Percentiles rank a stretch among this genome's conserved stretches.
Conservation (phyloP, 2,329 filamentous ascomycete species). For the Amphichorda felina region DNA sequence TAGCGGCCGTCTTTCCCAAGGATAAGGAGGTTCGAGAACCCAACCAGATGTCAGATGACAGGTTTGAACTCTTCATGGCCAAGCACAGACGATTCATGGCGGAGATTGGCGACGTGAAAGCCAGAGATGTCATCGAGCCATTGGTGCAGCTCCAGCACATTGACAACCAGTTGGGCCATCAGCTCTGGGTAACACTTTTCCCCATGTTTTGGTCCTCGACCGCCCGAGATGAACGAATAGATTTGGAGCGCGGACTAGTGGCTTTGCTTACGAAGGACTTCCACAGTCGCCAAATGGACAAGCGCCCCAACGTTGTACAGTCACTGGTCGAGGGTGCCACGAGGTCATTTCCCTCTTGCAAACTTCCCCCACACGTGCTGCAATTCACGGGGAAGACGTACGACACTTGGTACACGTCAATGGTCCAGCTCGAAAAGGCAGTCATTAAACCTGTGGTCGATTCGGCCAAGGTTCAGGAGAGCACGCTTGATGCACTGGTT, state of each 20-base stretch:
- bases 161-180: slow-evolving; percentile 68
- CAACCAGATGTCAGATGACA: slow-evolving; percentile 66
- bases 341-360: slow-evolving; percentile 74
- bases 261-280: slow-evolving; percentile 87
- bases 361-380: slow-evolving; percentile 88
- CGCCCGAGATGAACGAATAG: slow-evolving; percentile 74
- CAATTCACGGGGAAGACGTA: slow-evolving; percentile 93
- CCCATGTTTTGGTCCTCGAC: slow-evolving; percentile 89
- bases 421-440: slow-evolving; percentile 80
- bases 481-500: slow-evolving; percentile 89
- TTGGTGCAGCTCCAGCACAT: slow-evolving; percentile 86
- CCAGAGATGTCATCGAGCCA: slow-evolving; percentile 81
- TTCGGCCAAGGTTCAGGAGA: slow-evolving; percentile 75
- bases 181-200: slow-evolving; percentile 86
- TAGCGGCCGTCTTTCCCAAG: slow-evolving; percentile 62
- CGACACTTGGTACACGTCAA: slow-evolving; percentile 93
- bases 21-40: slow-evolving; percentile 60
- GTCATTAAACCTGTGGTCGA: slow-evolving; percentile 78
- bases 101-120: slow-evolving; percentile 75
- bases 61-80: slow-evolving; percentile 67
- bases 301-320: slow-evolving; percentile 89
- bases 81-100: slow-evolving; percentile 73
- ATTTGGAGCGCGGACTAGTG: slow-evolving; percentile 88
- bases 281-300: slow-evolving; percentile 87
- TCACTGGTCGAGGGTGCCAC: slow-evolving; percentile 82